Evolutionary conservation across 805 yeast species (phyloP).

Genomic region (Candida insectalens): DNA sequence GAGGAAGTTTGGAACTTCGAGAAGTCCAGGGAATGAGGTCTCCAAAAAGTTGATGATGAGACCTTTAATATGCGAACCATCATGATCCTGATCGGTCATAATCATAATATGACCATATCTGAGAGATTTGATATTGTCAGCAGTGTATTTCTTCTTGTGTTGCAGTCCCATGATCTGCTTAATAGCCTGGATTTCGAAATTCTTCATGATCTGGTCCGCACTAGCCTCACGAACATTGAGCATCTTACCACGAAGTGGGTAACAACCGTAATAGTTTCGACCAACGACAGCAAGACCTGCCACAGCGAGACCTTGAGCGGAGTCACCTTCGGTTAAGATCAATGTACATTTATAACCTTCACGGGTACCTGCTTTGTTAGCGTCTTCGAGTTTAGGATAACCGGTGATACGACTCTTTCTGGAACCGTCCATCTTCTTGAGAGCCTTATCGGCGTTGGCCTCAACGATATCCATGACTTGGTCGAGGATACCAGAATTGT

Average conservation of each 20-base stretch:
- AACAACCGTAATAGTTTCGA: slow-evolving; percentile 89
- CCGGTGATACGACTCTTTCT: slow-evolving; percentile 80
- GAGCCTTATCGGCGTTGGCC: slow-evolving; percentile 77
- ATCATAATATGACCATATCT: slow-evolving; percentile 97
- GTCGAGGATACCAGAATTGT: slow-evolving; percentile 64
- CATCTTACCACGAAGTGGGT: slow-evolving; percentile 91
- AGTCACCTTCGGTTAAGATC: slow-evolving; percentile 93
- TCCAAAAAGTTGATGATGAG: slow-evolving; percentile 87
- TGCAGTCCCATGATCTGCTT: slow-evolving; percentile 94
- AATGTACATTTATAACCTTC: slow-evolving; percentile 90
- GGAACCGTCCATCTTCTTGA: slow-evolving; percentile 83
- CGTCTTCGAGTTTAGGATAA: slow-evolving; percentile 86
- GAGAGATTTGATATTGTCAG: slow-evolving; percentile 55
- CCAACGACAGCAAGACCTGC: slow-evolving; percentile 94
- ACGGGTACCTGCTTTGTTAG: slow-evolving; percentile 89
- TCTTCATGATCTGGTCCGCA: slow-evolving; percentile 88
- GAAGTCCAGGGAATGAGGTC: slow-evolving; percentile 86
- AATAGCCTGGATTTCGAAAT: slow-evolving; percentile 89
- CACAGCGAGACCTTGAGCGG: slow-evolving; percentile 86
- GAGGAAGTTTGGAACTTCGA: slow-evolving; percentile 84
- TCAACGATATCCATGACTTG: slow-evolving; percentile 77
- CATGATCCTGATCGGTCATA: slow-evolving; percentile 99
- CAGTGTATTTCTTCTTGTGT: slow-evolving; percentile 70
- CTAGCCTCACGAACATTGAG: slow-evolving; percentile 94
- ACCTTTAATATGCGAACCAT: slow-evolving; percentile 97